Base-by-base conservation (phyloP, 495 filamentous ascomycete species). In the Aspergillus sparsus region DNA sequence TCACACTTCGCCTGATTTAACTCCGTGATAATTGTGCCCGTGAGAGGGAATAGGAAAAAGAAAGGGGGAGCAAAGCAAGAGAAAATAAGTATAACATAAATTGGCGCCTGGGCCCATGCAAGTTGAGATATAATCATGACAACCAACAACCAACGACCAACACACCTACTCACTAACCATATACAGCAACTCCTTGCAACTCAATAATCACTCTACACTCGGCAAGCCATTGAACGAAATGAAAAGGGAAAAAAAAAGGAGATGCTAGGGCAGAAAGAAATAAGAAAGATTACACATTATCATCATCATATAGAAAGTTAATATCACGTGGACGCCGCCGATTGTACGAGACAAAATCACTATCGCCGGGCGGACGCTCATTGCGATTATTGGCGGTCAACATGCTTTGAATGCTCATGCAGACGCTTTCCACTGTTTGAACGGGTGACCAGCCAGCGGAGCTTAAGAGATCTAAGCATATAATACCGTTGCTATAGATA, bases 321-420 rank as follows among this genome's bases (percentile, higher is more conserved):
- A 97, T 92, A 72, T 97, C 91, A 66, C 87, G 77, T 50, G 92
- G 92, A 39, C 92, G 77, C 52, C 85, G 80, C 18, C 84, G 83
- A 67, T 97, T 96, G 49, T 81, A 82, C 42, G 84, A 80, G 13
- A 96, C 90, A 67, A 97, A 97, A 6, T 93, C 87, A 61, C 87
- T 87, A 72, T 97, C 90, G 9, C 92, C 92, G 0, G 87, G 87
- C 6, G 92, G 92, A 13, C 92, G 80, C 71, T 92, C 93, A 62
- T 94, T 89, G 74, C 90, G 94, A 21, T 81, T 88, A 70, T 98
- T 98, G 7, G 92, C 89, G 0, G 94, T 97, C 66, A 98, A 72
- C 94, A 98, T 98, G 75, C 91, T 96, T 76, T 98, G 94, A 47
- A 98, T 85, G 71, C 92, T 96, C 86, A 98, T 94, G 80, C 92